These are phyloP conservation scores for Gryganskiella cystojenkinii DNA, from an alignment of 192 early-diverging fungal genomes.

Conservation along the genomic window DNA sequence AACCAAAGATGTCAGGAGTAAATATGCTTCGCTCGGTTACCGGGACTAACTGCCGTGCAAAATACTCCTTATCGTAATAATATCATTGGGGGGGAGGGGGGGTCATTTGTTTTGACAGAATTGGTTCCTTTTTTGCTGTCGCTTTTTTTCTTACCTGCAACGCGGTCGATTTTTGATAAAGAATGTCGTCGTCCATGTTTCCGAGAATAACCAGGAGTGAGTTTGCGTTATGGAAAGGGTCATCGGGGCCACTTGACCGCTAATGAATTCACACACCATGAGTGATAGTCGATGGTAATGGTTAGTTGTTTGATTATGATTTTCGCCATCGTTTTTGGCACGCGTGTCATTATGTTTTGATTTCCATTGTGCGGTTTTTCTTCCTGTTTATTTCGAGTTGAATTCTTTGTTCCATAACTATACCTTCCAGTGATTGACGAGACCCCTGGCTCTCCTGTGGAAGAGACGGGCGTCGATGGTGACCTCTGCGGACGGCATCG, in stretches of 20 bases:
- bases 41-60: not conserved
- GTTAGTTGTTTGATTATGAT: not conserved
- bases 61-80: too few relatives aligned
- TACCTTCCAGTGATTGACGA: slow-evolving; percentile 50
- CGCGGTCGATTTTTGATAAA: slow-evolving; percentile 79
- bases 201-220: slow-evolving; percentile 74
- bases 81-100: not conserved
- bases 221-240: slow-evolving; percentile 67
- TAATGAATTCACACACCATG: slow-evolving; percentile 2
- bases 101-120: not conserved
- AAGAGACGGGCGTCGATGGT: slow-evolving; percentile 48
- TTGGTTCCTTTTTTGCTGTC: not conserved
- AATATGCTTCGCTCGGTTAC: too few relatives aligned
- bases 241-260: slow-evolving; percentile 47
- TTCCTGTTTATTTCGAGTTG: too few relatives aligned
- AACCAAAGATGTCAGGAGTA: not conserved
- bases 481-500: slow-evolving; percentile 44
- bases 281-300: not conserved
- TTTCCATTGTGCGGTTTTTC: too few relatives aligned
- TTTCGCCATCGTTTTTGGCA: not conserved
- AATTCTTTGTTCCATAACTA: too few relatives aligned
- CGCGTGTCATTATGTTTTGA: not conserved
- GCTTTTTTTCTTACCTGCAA: slow-evolving; percentile 63
- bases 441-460: slow-evolving; percentile 41
- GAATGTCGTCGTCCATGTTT: slow-evolving; percentile 71